A percentile compares a stretch with the other conserved stretches of the same genome.
phyloP scores from a whole-genome alignment of 2,329 filamentous ascomycete species.

The Cladophialophora psammophila region DNA sequence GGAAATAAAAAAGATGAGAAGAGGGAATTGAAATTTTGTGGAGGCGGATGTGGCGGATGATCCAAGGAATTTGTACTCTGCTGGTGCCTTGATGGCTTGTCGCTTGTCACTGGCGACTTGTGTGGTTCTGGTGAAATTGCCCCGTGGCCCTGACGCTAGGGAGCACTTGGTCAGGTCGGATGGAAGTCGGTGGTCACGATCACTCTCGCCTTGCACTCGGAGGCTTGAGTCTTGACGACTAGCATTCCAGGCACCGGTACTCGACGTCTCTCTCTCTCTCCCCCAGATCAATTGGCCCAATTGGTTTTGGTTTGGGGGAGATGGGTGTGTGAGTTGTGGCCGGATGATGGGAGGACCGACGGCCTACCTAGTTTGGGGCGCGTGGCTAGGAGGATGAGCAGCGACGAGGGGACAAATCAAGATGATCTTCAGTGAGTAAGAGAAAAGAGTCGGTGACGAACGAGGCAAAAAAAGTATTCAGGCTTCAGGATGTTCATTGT shows the following conservation, averaged over 20 bases:
- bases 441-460: conserved; percentile 26
- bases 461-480: not conserved
- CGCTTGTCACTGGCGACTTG: not conserved
- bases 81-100: conserved; percentile 8
- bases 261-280: not conserved
- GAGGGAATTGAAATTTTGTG: conserved; percentile 17
- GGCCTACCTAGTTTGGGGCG: not conserved
- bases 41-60: conserved; percentile 29
- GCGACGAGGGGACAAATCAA: not conserved
- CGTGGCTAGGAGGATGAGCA: conserved; percentile 2
- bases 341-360: not conserved
- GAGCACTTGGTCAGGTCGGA: not conserved
- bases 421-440: not conserved
- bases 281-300: not conserved
- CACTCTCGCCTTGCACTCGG: not conserved
- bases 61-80: conserved; percentile 18
- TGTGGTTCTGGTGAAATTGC: not conserved
- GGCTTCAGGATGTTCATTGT: conserved; percentile 4
- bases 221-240: not conserved
- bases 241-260: conserved; percentile 1
- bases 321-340: not conserved
- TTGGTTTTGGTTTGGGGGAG: not conserved
- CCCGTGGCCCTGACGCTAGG: conserved; percentile 2
- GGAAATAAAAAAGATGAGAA: not conserved
- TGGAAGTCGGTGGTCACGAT: not conserved